A percentile compares a stretch with the other conserved stretches of the same genome.
Evolutionary conservation across 2,329 filamentous ascomycete genomes (phyloP).

Genomic region (Fusarium sp.): DNA sequence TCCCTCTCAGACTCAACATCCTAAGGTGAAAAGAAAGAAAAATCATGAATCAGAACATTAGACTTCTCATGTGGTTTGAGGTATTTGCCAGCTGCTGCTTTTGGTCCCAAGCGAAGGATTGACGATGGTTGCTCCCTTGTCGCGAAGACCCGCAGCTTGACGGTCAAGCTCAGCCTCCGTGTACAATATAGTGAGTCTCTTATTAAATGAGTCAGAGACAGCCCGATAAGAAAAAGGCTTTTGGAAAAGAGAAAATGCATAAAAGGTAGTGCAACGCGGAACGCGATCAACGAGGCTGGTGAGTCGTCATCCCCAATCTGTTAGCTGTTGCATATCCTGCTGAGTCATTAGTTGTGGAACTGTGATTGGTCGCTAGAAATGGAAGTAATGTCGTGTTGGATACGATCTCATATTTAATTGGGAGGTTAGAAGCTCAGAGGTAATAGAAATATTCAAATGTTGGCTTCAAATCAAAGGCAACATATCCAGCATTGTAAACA

Average conservation of each 20-base stretch:
- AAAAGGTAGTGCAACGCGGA: background rate
- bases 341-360: constrained; percentile 18
- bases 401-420: background rate
- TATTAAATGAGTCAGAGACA: background rate
- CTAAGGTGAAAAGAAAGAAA: background rate
- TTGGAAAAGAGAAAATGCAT: background rate
- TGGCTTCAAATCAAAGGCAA: background rate
- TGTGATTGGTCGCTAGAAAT: constrained; percentile 2
- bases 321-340: constrained; percentile 1
- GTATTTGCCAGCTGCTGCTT: constrained; percentile 1
- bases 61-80: background rate
- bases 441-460: background rate
- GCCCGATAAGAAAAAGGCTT: background rate
- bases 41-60: background rate
- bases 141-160: constrained; percentile 5
- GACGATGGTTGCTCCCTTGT: constrained; percentile 12
- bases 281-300: background rate
- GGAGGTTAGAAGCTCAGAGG: background rate
- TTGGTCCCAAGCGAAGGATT: constrained; percentile 1
- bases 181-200: background rate
- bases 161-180: background rate
- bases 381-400: constrained; percentile 1
- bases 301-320: constrained; percentile 11
- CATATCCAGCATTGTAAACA: background rate
- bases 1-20: constrained; percentile 13